Evolutionary conservation across 495 filamentous ascomycete species (phyloP).

Genomic region (Penicillium cinerascens): DNA sequence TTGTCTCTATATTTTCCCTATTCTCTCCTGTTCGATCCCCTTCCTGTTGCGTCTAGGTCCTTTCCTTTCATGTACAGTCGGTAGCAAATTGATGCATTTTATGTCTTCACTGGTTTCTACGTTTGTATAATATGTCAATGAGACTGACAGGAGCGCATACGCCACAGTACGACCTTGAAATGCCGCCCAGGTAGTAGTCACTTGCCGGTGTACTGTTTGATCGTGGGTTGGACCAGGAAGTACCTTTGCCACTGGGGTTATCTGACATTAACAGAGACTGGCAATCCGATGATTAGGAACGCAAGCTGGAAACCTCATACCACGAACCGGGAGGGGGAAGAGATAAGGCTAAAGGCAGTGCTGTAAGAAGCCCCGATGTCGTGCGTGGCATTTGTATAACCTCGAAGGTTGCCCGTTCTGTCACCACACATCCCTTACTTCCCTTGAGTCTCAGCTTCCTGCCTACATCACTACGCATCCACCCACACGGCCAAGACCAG

Average conservation of each 20-base stretch:
- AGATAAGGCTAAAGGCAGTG: no score
- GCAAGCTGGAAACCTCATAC: no score
- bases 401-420: no score
- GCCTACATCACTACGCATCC: no score
- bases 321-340: no score
- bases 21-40: constrained; percentile 23
- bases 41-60: constrained; percentile 33
- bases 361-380: no score
- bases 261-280: no score
- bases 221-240: neutral
- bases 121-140: neutral
- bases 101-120: constrained; percentile 15
- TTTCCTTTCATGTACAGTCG: constrained; percentile 32
- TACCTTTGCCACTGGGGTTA: neutral
- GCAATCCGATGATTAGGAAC: no score
- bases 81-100: constrained; percentile 37
- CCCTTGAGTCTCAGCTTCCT: no score
- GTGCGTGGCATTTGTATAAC: no score
- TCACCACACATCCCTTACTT: no score
- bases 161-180: neutral
- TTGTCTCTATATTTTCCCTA: constrained; percentile 25
- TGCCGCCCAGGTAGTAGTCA: neutral
- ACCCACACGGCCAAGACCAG: no score
- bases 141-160: neutral
- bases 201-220: neutral